phyloP scores from a whole-genome alignment of 345 rosid species.

The Populus simonii region DNA sequence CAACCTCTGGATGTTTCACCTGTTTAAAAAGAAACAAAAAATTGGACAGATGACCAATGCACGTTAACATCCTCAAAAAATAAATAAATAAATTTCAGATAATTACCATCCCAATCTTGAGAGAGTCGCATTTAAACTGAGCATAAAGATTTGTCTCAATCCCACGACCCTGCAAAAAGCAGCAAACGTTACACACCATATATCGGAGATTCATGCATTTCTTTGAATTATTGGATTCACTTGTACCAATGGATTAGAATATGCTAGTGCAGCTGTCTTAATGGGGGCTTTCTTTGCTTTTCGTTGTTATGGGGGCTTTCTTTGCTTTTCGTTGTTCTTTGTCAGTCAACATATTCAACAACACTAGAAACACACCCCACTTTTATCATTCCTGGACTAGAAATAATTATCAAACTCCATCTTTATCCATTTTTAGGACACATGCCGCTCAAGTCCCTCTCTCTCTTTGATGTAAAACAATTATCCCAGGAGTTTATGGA shows the following conservation, averaged over 20 bases:
- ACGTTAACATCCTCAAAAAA: neutral
- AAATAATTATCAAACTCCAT: neutral
- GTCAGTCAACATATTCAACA: neutral
- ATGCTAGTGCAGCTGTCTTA: neutral
- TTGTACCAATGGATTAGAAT: neutral
- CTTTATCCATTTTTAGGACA: neutral
- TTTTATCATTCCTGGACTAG: neutral
- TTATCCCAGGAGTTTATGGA: too few relatives aligned
- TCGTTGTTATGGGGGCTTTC: neutral
- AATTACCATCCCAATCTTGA: conserved; percentile 94
- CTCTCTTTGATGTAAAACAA: neutral
- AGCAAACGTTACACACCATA: neutral
- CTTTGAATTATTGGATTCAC: neutral
- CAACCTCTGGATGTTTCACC: conserved; percentile 98
- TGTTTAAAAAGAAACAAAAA: conserved; percentile 20
- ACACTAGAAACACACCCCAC: neutral
- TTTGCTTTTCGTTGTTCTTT: neutral
- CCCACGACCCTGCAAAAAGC: conserved; percentile 80
- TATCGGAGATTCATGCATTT: neutral
- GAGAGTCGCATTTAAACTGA: conserved; percentile 91
- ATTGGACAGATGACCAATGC: neutral
- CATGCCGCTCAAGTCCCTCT: too few relatives aligned
- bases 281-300: neutral
- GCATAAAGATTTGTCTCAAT: conserved; percentile 98
- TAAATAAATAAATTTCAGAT: neutral